Evolutionary conservation across 2,329 filamentous ascomycete species (phyloP), one percentile per base, ranked within the genome.

Genomic region (Calonectria hawksworthii): DNA sequence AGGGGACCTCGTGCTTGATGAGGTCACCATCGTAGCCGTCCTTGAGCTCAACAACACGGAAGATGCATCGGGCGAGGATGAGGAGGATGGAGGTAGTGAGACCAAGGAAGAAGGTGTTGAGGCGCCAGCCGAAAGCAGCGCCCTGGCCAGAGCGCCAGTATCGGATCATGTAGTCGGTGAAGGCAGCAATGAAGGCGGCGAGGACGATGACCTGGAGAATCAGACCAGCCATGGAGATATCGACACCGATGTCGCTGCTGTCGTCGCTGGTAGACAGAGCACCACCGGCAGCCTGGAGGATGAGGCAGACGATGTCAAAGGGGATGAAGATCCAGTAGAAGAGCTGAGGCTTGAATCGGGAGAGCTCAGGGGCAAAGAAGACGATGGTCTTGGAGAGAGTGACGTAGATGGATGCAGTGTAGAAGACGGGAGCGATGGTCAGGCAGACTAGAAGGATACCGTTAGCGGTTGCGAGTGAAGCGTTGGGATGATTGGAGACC

Each of bases 331-430:
- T 83, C 85, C 85, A 88, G 84, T 86, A 85, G 76, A 88, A 86
- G 52, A 86, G 81, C 52, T 81, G 78, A 18, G 88, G 86, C 52
- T 82, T 83, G 82, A 89, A 86, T 70, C 87, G 86, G 21, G 87
- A 87, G 50, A 88, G 80, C 2, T 84, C 80, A 4, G 83, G 84
- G 1, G 82, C 84, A 74, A 88, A 82, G 81, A 81, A 82, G 52
- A 88, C 65, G 78, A 88, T 88, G 8, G 84, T 79, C 75, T 85
- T 85, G 76, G 83, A 84, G 36, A 93, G 87, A 36, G 91, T 93
- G 69, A 94, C 89, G 82, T 94, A 94, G 80, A 94, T 92, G 73
- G 91, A 91, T 0, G 92, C 93, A 34, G 90, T 77, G 89, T 91
- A 87, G 77, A 86, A 87, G 74, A 87, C 85, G 68, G 86, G 86